A percentile compares a stretch with the other conserved stretches of the same genome.
These are phyloP conservation scores for Camelina sativa DNA, from an alignment of 345 rosid species.

Conservation along the genomic window DNA sequence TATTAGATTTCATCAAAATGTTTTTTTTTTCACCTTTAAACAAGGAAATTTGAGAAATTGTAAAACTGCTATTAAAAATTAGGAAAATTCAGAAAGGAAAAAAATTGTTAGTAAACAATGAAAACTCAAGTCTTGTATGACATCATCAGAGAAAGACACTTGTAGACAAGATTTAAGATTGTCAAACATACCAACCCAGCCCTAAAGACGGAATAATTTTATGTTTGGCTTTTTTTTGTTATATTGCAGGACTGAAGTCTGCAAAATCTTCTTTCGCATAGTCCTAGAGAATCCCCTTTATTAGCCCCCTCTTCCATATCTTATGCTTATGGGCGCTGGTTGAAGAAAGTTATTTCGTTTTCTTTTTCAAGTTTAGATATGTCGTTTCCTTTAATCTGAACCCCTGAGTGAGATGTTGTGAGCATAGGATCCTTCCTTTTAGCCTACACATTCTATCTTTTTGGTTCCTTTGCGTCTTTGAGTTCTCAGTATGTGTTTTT, in stretches of 20 bases:
- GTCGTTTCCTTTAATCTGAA: constrained; percentile 45
- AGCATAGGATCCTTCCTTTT: constrained; percentile 50
- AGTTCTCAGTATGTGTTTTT: constrained; percentile 56
- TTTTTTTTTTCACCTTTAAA: background rate
- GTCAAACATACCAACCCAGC: constrained; percentile 40
- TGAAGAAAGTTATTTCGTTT: constrained; percentile 44
- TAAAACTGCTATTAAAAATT: background rate
- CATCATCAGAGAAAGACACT: constrained; percentile 24
- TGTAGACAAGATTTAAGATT: constrained; percentile 42
- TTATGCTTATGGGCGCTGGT: constrained; percentile 55
- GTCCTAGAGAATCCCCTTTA: constrained; percentile 52
- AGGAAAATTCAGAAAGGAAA: background rate
- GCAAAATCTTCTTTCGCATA: constrained; percentile 49
- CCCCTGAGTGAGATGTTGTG: constrained; percentile 50
- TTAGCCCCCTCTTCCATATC: constrained; percentile 43
- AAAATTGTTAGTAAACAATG: background rate
- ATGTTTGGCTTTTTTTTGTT: background rate
- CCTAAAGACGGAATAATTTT: constrained; percentile 32
- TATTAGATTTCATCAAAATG: background rate
- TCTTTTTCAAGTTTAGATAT: constrained; percentile 42
- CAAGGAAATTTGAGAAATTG: constrained; percentile 1
- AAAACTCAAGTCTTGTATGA: constrained; percentile 11
- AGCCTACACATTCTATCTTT: constrained; percentile 47
- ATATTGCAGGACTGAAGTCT: constrained; percentile 62
- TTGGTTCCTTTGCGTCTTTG: constrained; percentile 45